A percentile compares a stretch with the other conserved stretches of the same genome.
These are phyloP conservation scores for Penicillium macrosclerotiorum DNA, from an alignment of 495 filamentous ascomycete genomes.

Conservation along the genomic window DNA sequence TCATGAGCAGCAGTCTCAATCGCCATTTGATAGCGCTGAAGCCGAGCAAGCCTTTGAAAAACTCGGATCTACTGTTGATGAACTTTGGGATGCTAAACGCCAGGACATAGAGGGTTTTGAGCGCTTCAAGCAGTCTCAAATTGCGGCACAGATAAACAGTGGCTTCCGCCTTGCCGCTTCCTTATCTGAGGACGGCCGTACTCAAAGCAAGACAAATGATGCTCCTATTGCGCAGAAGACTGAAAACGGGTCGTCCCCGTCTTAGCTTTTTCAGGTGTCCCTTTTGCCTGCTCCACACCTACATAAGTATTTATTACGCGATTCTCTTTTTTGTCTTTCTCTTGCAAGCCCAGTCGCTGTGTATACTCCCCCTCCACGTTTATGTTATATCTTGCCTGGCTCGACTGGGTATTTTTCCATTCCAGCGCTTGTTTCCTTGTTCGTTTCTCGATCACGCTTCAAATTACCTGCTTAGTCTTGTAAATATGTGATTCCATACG, in stretches of 20 bases:
- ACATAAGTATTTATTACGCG: neutral
- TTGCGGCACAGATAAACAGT: slow-evolving; percentile 61
- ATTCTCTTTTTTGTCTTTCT: neutral
- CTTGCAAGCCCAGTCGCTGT: neutral
- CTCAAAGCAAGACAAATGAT: slow-evolving; percentile 6
- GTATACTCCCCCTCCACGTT: neutral
- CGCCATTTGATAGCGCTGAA: slow-evolving; percentile 53
- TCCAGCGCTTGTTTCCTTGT: neutral
- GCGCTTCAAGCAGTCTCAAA: slow-evolving; percentile 64
- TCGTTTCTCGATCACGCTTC: neutral
- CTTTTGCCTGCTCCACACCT: too few relatives aligned
- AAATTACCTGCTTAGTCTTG: neutral
- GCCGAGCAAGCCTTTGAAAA: slow-evolving; percentile 59
- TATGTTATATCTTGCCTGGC: too few relatives aligned
- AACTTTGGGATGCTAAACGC: slow-evolving; percentile 50
- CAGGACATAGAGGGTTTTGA: slow-evolving; percentile 61
- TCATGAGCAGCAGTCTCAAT: slow-evolving; percentile 54
- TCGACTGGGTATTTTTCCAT: too few relatives aligned
- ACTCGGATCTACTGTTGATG: slow-evolving; percentile 53
- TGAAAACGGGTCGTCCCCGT: slow-evolving; percentile 10
- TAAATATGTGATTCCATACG: neutral
- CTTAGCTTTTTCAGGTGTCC: neutral
- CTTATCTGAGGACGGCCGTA: neutral
- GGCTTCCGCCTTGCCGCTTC: slow-evolving; percentile 21
- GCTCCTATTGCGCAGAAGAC: neutral